phyloP scores from a whole-genome alignment of 176 grass and related monocot species.

The Phyllostachys edulis region DNA sequence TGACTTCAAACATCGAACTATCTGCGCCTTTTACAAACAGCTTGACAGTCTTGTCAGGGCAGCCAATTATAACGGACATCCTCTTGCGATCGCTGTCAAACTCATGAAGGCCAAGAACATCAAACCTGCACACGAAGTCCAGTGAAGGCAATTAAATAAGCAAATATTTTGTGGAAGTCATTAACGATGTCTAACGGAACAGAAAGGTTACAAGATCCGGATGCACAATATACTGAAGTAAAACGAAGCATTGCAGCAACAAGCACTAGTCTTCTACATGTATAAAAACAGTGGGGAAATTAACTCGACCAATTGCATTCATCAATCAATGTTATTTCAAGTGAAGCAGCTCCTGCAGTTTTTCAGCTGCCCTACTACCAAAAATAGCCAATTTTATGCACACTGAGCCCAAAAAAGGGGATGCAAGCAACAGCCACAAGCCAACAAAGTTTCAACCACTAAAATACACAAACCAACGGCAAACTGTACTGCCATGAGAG shows the following conservation, averaged over 20 bases:
- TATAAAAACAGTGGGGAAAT: neutral
- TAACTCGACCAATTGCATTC: neutral
- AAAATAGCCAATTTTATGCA: neutral
- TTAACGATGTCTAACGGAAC: neutral
- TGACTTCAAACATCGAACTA: conserved; percentile 69
- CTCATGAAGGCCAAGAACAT: conserved; percentile 94
- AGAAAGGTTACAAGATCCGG: neutral
- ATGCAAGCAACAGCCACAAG: conserved; percentile 34
- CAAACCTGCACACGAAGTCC: conserved; percentile 56
- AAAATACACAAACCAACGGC: conserved; percentile 14
- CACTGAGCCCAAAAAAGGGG: neutral
- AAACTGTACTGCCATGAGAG: neutral
- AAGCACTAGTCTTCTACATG: neutral
- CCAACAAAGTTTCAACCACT: conserved; percentile 16
- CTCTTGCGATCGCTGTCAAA: conserved; percentile 95
- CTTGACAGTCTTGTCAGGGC: conserved; percentile 81
- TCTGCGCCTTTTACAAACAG: conserved; percentile 95
- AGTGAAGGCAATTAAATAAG: neutral
- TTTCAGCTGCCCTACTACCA: neutral
- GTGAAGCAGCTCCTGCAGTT: conserved; percentile 24
- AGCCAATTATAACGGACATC: conserved; percentile 95
- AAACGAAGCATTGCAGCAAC: neutral
- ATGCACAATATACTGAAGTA: neutral
- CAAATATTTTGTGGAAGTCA: conserved; percentile 10
- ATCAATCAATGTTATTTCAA: conserved; percentile 11